A percentile compares a stretch with the other conserved stretches of the same genome.
Evolutionary conservation across 768 basidiomycete genomes (phyloP).

Genomic region (Podaxis sp.): DNA sequence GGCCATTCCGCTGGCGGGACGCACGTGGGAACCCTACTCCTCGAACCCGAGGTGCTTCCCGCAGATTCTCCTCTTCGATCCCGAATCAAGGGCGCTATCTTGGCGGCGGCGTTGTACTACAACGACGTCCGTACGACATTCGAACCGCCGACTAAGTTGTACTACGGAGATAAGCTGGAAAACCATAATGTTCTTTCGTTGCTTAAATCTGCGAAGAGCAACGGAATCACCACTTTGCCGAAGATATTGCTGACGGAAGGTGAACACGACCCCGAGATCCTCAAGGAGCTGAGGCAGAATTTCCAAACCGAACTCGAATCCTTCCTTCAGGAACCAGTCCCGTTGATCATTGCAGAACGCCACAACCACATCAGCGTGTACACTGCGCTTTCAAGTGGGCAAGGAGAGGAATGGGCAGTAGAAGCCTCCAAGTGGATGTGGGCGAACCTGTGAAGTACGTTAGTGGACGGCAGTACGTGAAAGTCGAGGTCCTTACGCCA

Average conservation of each 20-base stretch:
- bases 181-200: neutral
- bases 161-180: constrained; percentile 23
- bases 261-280: constrained; percentile 51
- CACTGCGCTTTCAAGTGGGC: constrained; percentile 47
- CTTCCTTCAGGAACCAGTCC: constrained; percentile 29
- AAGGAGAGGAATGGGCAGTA: constrained; percentile 63
- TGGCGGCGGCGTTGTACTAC: constrained; percentile 45
- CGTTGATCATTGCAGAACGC: constrained; percentile 38
- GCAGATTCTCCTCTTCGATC: constrained; percentile 25
- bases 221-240: constrained; percentile 34
- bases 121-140: constrained; percentile 19
- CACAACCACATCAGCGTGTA: constrained; percentile 67
- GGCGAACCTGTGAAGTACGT: neutral
- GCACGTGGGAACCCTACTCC: constrained; percentile 44
- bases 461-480: no score
- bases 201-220: constrained; percentile 31
- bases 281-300: constrained; percentile 32
- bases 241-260: constrained; percentile 45
- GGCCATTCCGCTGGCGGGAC: constrained; percentile 64
- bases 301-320: constrained; percentile 40
- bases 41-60: constrained; percentile 36
- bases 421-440: constrained; percentile 41
- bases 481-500: no score
- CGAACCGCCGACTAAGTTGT: constrained; percentile 25
- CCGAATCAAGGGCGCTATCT: constrained; percentile 44